Percentiles rank a stretch among this genome's conserved stretches.
Conservation (phyloP, 331 rosid species). For the Acacia pycnantha region DNA sequence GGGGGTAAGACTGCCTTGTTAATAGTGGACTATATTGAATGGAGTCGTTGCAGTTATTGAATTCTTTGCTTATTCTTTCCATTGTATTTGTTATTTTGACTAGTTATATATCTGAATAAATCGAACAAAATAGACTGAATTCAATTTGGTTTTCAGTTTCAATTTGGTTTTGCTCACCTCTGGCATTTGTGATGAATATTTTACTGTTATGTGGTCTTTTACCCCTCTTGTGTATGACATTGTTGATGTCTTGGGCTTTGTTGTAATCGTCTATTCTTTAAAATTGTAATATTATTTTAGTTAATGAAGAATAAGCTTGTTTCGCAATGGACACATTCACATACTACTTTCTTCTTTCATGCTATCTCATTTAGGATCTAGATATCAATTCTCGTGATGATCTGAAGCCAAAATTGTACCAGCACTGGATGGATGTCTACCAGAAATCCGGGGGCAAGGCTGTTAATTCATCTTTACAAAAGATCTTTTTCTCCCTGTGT, state of each 20-base stretch:
- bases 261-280: slow-evolving; percentile 1
- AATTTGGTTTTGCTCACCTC: not conserved
- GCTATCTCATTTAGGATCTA: slow-evolving; percentile 51
- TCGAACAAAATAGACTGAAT: not conserved
- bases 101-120: no score
- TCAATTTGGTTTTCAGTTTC: not conserved
- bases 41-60: no score
- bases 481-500: slow-evolving; percentile 75
- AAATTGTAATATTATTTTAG: slow-evolving; percentile 8
- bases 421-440: slow-evolving; percentile 80
- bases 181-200: not conserved
- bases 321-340: slow-evolving; percentile 13
- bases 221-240: slow-evolving; percentile 6
- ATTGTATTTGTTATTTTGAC: no score
- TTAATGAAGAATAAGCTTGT: not conserved
- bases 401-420: slow-evolving; percentile 57
- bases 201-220: not conserved
- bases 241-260: slow-evolving; percentile 14
- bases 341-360: slow-evolving; percentile 11
- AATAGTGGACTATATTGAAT: no score
- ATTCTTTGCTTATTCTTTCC: not conserved
- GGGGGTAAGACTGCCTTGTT: no score
- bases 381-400: slow-evolving; percentile 37
- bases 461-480: slow-evolving; percentile 60
- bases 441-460: slow-evolving; percentile 65